These are phyloP conservation scores for Trichoderma reesei DNA, from an alignment of 495 filamentous ascomycete genomes.

Conservation along the genomic window DNA sequence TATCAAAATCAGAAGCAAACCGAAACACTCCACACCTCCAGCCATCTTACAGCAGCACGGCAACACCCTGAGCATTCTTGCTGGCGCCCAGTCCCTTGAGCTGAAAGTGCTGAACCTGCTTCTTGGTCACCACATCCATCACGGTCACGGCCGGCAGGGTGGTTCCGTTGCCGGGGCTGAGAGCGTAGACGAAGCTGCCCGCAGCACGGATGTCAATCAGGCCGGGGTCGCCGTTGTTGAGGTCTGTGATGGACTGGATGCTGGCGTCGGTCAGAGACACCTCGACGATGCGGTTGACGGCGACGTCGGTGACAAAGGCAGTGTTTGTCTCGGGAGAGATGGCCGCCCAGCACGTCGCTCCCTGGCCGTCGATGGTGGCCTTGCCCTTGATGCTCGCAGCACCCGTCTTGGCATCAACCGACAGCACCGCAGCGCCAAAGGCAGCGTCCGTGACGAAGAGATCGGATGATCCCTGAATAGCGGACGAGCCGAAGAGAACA, in stretches of 20 bases:
- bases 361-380: slow-evolving; percentile 33
- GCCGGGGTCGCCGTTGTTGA: slow-evolving; percentile 39
- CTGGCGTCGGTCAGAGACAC: slow-evolving; percentile 32
- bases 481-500: slow-evolving; percentile 44
- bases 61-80: slow-evolving; percentile 27
- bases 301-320: slow-evolving; percentile 47
- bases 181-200: slow-evolving; percentile 44
- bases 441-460: slow-evolving; percentile 47
- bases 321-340: slow-evolving; percentile 30
- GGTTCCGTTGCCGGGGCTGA: slow-evolving; percentile 43
- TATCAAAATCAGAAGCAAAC: too few relatives aligned
- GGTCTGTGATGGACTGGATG: slow-evolving; percentile 30
- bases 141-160: slow-evolving; percentile 37
- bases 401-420: slow-evolving; percentile 17
- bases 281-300: slow-evolving; percentile 42
- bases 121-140: slow-evolving; percentile 33
- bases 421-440: slow-evolving; percentile 41
- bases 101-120: slow-evolving; percentile 32
- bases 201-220: slow-evolving; percentile 44
- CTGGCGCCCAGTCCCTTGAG: slow-evolving; percentile 20
- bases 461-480: slow-evolving; percentile 29
- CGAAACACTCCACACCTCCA: too few relatives aligned
- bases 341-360: slow-evolving; percentile 48
- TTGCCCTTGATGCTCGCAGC: slow-evolving; percentile 19
- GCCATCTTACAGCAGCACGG: slow-evolving; percentile 15